Evolutionary conservation across 805 yeast species (phyloP).

Genomic region (Metschnikowia santaceciliae): DNA sequence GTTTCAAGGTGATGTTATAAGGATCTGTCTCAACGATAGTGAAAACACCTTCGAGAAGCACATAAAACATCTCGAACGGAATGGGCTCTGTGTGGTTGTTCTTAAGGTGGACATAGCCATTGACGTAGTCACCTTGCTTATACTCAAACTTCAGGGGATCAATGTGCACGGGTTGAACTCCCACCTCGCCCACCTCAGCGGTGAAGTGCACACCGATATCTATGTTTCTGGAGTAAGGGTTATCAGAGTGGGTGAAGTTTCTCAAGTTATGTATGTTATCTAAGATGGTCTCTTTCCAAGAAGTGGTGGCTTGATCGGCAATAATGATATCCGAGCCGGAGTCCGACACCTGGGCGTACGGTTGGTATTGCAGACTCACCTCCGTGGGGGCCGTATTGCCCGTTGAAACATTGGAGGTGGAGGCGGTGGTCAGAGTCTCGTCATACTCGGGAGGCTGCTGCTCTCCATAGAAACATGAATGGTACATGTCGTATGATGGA

Average conservation of each 20-base stretch:
- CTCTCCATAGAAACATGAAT: constrained; percentile 13
- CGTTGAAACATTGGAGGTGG: constrained; percentile 1
- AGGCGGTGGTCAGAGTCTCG: constrained; percentile 8
- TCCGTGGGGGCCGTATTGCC: background rate
- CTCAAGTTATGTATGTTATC: constrained; percentile 35
- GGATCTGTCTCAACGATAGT: constrained; percentile 18
- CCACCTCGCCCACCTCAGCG: constrained; percentile 28
- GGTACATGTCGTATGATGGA: constrained; percentile 38
- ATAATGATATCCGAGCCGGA: constrained; percentile 19
- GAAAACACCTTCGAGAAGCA: constrained; percentile 51
- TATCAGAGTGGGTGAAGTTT: constrained; percentile 28
- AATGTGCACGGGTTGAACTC: constrained; percentile 24
- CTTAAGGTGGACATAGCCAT: constrained; percentile 47
- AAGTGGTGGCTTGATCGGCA: constrained; percentile 31
- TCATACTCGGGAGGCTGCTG: constrained; percentile 16
- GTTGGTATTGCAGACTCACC: background rate
- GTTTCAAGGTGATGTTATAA: constrained; percentile 15
- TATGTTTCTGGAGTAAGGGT: constrained; percentile 24
- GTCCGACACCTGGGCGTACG: background rate
- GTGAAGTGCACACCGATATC: constrained; percentile 30
- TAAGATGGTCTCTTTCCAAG: constrained; percentile 37
- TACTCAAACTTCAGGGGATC: constrained; percentile 42
- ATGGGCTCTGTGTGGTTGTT: constrained; percentile 41
- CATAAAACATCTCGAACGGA: constrained; percentile 60
- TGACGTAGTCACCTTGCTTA: constrained; percentile 60